Base-by-base conservation (phyloP, 1,284 basidiomycete genomes). In the Psilocybe mexicana region DNA sequence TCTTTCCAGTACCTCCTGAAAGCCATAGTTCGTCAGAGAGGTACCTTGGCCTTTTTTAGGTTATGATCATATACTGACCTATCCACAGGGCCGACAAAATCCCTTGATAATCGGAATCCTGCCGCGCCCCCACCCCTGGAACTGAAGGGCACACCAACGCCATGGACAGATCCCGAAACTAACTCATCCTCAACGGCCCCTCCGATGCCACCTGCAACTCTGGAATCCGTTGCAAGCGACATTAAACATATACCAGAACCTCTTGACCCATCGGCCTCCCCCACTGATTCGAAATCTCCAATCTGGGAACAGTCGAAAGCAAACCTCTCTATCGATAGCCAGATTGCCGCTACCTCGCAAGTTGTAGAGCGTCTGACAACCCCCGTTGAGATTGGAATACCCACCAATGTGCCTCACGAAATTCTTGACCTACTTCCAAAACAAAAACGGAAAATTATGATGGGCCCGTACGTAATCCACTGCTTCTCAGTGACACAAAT, bases 1-100 rank as follows among this genome's bases (percentile, higher is more conserved):
- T 82, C 81, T 0, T 90, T 92, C 67, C 81, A 84, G 47, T 90
- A 80, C 74, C 69, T 92, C 28, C 69, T 90, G 59, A 83, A 79
- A 66, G 79, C 84, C 3, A 80, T 90, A 28, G 70, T 80, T 44
- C 78, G 79, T 46, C 78, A 80, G 55, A 77, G 81, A 70, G 76
- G 86, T 85, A 63, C 80, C 74, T 47, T 53, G 54, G 54, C 54
- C 56, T 47, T 33, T 43, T 43, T 43, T 54, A 43, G 6, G 12
- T 40, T 6, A 33, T n/a, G 7, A n/a, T 33, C 47, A 4, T 44
- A 14, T 48, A 54, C 52, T 46, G 40, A 64, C 43, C 40, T 33
- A 11, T 55, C 8, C 11, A 28, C 25, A 65, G 67, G 59, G 7
- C 54, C 62, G 6, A 49, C 59, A 30, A 58, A 51, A 12, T 44